Base-by-base conservation (phyloP, 768 basidiomycete genomes). In the Vararia minispora region DNA sequence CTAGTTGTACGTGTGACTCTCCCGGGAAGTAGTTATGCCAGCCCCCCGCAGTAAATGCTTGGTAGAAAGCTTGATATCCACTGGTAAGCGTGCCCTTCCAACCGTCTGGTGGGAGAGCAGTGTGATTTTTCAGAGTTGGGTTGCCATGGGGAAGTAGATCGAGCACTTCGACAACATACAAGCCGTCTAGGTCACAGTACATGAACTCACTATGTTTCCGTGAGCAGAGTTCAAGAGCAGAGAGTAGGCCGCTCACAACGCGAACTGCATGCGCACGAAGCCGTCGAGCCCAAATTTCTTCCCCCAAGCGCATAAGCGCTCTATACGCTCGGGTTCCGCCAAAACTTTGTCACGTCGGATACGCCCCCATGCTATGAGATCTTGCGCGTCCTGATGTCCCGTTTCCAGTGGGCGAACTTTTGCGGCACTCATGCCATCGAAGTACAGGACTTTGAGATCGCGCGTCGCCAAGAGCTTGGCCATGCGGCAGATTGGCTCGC, bases 301-400 rank as follows among this genome's bases (percentile, higher is more conserved):
- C 10, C 65, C 71, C 65, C 69, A 71, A 4, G 57, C 39, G 48
- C 71, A 73, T 14, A 72, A 47, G 2, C 52, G 54, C 3, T 34
- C 18, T 2, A 72, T 58, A 28, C 69, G 58, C 29, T 54, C 37
- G 14, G 38, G 34, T 14, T 74, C 71, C 11, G 10, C 21, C 16
- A 18, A 4, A 4, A 16, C n/a, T 28, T 25, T 33, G 22, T 28
- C 33, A 8, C 27, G 25, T 13, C 34, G 34, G 30, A 23, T 18
- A 38, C 16, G 10, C 11, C 31, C 31, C 31, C 31, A 33, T 9
- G 16, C 16, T 9, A 33, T 9, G 31, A 33, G 10, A 16, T 33
- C 31, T 16, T 33, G 31, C 10, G 17, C 16, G 31, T 33, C 31
- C 8, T 10, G 16, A 8, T 9, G 8, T 8, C 31, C 31, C 10